Conservation (phyloP, 2,329 filamentous ascomycete genomes). For the Exserohilum turcica region DNA sequence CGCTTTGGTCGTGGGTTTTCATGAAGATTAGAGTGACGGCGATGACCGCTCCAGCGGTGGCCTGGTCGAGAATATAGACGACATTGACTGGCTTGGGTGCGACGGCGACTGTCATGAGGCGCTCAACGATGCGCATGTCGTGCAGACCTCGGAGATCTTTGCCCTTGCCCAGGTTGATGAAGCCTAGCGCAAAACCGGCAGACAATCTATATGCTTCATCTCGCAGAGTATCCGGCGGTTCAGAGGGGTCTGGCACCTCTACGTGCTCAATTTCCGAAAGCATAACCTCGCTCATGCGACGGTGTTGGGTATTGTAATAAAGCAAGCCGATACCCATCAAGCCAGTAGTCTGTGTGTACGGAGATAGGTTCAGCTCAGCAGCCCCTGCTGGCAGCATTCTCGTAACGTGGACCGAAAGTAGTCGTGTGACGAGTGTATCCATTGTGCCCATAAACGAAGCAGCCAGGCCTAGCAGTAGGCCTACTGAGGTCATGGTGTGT, state of each 20-base stretch:
- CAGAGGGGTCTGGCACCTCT: conserved; percentile 73
- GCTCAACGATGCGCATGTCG: conserved; percentile 91
- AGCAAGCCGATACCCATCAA: conserved; percentile 96
- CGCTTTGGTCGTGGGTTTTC: conserved; percentile 87
- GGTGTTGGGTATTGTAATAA: conserved; percentile 94
- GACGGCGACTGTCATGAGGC: conserved; percentile 82
- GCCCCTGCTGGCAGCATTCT: conserved; percentile 90
- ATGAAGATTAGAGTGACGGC: conserved; percentile 92
- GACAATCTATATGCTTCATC: conserved; percentile 97
- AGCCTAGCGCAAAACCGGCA: conserved; percentile 88
- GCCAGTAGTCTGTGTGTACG: conserved; percentile 90
- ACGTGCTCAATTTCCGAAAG: conserved; percentile 93
- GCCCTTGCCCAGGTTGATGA: conserved; percentile 93
- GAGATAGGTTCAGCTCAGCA: conserved; percentile 90
- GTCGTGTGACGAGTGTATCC: conserved; percentile 90
- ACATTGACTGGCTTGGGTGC: conserved; percentile 88
- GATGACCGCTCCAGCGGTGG: conserved; percentile 89
- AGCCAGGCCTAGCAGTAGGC: conserved; percentile 86
- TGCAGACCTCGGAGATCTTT: conserved; percentile 85
- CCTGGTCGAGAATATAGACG: conserved; percentile 90
- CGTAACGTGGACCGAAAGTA: conserved; percentile 94
- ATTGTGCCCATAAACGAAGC: conserved; percentile 96
- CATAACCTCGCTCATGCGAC: conserved; percentile 99
- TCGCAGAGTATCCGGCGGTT: conserved; percentile 75
- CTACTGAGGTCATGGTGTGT: conserved; percentile 98